These are phyloP conservation scores for Geum urbanum DNA, from an alignment of 306 rosid genomes.

Conservation along the genomic window DNA sequence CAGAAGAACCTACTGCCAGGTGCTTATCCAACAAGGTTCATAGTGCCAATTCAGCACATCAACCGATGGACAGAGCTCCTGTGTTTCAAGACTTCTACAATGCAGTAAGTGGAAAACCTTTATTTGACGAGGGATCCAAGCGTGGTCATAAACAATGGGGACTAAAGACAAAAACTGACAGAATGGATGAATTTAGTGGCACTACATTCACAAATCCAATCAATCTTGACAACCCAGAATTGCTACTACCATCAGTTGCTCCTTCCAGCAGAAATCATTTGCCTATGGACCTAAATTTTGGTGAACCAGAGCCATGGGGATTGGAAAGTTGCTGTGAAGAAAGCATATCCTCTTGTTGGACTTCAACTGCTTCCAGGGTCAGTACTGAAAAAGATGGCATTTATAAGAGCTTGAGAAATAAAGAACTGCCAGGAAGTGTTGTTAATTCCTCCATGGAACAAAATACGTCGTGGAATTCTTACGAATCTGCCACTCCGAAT, in stretches of 20 bases:
- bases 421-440: constrained; percentile 27
- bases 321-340: constrained; percentile 48
- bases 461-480: constrained; percentile 27
- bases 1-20: constrained; percentile 49
- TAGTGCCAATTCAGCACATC: constrained; percentile 32
- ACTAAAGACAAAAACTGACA: constrained; percentile 31
- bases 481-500: constrained; percentile 32
- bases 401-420: constrained; percentile 31
- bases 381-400: constrained; percentile 29
- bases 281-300: constrained; percentile 25
- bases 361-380: constrained; percentile 35
- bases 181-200: constrained; percentile 31
- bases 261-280: constrained; percentile 36
- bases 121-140: constrained; percentile 36
- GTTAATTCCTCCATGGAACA: constrained; percentile 33
- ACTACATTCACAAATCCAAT: constrained; percentile 31
- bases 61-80: constrained; percentile 35
- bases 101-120: constrained; percentile 40
- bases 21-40: constrained; percentile 30
- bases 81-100: constrained; percentile 48
- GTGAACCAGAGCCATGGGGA: constrained; percentile 33
- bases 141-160: constrained; percentile 31
- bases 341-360: constrained; percentile 42
- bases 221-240: constrained; percentile 36
- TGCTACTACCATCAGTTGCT: constrained; percentile 33